Evolutionary conservation across 176 grass and related monocot genomes (phyloP).

Genomic region (Zoysia japonica): DNA sequence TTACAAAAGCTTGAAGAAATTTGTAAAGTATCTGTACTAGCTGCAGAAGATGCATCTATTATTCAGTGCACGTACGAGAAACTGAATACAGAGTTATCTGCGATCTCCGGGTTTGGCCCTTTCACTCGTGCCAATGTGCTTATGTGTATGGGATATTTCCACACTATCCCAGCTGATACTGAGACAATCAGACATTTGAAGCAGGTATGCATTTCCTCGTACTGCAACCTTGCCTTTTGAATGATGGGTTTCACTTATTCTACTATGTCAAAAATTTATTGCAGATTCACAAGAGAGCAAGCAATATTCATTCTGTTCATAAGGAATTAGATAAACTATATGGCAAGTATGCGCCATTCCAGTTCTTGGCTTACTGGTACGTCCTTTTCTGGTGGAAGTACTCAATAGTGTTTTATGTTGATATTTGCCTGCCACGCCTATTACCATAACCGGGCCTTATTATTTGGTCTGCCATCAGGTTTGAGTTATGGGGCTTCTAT

Average conservation of each 20-base stretch:
- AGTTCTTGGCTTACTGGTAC: conserved; percentile 93
- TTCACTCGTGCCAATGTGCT: conserved; percentile 80
- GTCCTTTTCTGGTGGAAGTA: conserved; percentile 13
- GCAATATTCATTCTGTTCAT: conserved; percentile 43
- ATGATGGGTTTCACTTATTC: neutral
- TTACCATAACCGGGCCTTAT: neutral
- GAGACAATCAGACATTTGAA: conserved; percentile 85
- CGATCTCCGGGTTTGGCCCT: conserved; percentile 68
- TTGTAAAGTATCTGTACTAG: conserved; percentile 25
- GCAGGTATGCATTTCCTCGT: conserved; percentile 20
- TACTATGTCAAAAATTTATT: conserved; percentile 20
- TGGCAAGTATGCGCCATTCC: conserved; percentile 66
- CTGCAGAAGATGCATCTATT: conserved; percentile 28
- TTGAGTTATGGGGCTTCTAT: conserved; percentile 72
- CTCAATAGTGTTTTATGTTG: neutral
- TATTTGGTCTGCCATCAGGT: conserved; percentile 48
- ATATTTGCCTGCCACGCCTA: neutral
- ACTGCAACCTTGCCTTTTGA: conserved; percentile 12
- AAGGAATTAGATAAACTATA: conserved; percentile 58
- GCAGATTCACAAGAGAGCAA: conserved; percentile 65
- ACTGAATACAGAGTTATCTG: conserved; percentile 52
- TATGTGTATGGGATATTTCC: conserved; percentile 83
- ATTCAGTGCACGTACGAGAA: conserved; percentile 39
- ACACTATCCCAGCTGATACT: conserved; percentile 66
- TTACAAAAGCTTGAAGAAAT: conserved; percentile 57